Evolutionary conservation across 257 asterid species (phyloP), one percentile per base, ranked within the genome.

Genomic region (Solanum pimpinellifolium): DNA sequence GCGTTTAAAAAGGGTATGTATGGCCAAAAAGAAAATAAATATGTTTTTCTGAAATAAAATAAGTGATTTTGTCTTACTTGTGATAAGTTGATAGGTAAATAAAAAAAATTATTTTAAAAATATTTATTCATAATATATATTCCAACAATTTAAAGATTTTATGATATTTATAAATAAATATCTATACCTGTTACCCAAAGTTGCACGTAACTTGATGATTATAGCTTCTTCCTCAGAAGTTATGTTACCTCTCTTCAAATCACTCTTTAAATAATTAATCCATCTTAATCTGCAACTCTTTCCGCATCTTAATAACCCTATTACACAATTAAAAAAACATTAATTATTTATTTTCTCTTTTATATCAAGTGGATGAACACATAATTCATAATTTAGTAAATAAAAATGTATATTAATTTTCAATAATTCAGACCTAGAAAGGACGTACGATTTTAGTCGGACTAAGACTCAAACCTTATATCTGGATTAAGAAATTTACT

Each of bases 201-300:
- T 86, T 41, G 95, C 93, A 41, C 93, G 98, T 74, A 94, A 92
- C 35, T 94, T 95, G 84, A 94, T 86, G 60, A 95, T 94, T 65
- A 91, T 70, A 29, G 93, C 94, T 80, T 96, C 98, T 88, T 96
- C 98, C 9, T 90, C 87, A 13, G 86, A 23, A 5, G 98, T 87
- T 46, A 96, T 90, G 9, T 94, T 95, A 72, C 99, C 99, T 91
- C 99, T 94, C 92, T 94, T 95, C 86, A 96, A 74, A 66, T 95
- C 96, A 2, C 96, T 91, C 74, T 97, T 94, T 92, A 96, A 89
- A 84, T 96, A 96, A 85, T 96, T 96, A 11, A 96, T 92, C 99
- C 99, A 96, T 70, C 99, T 87, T 85, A 96, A 84, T 62, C 99
- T 89, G 87, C 99, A 96, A 87, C 98, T 95, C 95, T 96, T 95